phyloP scores from a whole-genome alignment of 495 filamentous ascomycete genomes.

The Daldinia caldariorum region DNA sequence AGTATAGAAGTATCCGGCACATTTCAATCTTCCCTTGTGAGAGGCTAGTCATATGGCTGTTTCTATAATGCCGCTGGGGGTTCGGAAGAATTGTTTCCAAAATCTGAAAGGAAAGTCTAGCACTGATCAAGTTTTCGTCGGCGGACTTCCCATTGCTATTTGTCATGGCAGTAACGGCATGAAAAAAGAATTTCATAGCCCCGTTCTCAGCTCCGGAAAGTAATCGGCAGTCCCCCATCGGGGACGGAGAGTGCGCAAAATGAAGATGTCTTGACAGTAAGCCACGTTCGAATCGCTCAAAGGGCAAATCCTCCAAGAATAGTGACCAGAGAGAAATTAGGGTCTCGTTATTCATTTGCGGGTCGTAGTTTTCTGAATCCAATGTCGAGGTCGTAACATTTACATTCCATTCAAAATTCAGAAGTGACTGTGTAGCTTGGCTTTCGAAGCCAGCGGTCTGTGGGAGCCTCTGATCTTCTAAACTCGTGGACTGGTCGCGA shows the following conservation, averaged over 20 bases:
- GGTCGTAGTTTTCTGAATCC: not conserved
- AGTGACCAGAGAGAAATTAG: not conserved
- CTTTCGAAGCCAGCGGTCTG: not conserved
- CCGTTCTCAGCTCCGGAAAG: not conserved
- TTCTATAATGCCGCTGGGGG: not conserved
- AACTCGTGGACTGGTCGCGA: not conserved
- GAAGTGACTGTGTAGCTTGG: not conserved
- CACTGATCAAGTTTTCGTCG: not conserved
- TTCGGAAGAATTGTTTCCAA: constrained; percentile 18
- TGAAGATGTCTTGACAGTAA: not conserved
- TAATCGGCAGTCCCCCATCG: constrained; percentile 5
- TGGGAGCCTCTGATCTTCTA: not conserved
- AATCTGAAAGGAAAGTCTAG: constrained; percentile 2
- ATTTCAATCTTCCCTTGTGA: constrained; percentile 13
- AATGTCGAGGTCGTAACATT: not conserved
- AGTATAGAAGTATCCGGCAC: constrained; percentile 23
- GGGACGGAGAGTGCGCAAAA: not conserved
- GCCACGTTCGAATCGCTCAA: constrained; percentile 18
- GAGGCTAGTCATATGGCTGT: not conserved
- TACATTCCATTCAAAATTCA: not conserved
- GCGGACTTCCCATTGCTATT: not conserved
- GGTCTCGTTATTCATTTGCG: not conserved
- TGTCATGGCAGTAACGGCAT: constrained; percentile 15
- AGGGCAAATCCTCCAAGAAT: constrained; percentile 21
- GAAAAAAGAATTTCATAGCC: constrained; percentile 1